Conservation (phyloP, 2,329 filamentous ascomycete genomes). For the Celoporthe dispersa region DNA sequence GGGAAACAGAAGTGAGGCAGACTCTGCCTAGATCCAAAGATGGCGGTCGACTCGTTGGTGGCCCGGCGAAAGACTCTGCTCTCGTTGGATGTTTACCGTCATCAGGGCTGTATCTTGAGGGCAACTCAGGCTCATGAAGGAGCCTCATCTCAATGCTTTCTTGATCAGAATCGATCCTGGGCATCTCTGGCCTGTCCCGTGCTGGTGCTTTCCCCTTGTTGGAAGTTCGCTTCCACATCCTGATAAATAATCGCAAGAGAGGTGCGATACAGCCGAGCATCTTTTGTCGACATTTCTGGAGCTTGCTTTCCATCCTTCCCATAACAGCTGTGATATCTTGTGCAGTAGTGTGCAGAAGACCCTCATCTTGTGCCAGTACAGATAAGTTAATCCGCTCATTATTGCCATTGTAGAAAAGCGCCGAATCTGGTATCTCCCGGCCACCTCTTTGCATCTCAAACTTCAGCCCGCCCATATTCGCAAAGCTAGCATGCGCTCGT, state of each 20-base stretch:
- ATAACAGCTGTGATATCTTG: background rate
- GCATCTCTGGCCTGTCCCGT: background rate
- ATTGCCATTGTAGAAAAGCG: background rate
- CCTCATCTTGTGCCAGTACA: background rate
- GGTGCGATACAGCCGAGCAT: background rate
- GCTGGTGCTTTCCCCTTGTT: background rate
- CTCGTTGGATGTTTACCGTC: background rate
- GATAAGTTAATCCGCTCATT: background rate
- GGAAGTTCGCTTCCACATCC: background rate
- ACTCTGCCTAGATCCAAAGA: background rate
- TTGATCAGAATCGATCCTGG: background rate
- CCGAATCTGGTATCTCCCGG: background rate
- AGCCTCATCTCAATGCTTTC: background rate
- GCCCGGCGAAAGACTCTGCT: no score
- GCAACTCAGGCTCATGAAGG: background rate
- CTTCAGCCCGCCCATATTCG: background rate
- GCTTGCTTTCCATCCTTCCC: background rate
- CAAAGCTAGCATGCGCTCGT: background rate
- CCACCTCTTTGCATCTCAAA: background rate
- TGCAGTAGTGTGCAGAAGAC: background rate
- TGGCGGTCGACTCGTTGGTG: background rate
- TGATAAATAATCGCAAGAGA: background rate
- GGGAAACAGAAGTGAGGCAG: background rate
- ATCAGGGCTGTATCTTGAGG: background rate
- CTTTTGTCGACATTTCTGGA: background rate